These are phyloP conservation scores for Aurifilum marmelostoma DNA, from an alignment of 2,329 filamentous ascomycete species.

Conservation along the genomic window DNA sequence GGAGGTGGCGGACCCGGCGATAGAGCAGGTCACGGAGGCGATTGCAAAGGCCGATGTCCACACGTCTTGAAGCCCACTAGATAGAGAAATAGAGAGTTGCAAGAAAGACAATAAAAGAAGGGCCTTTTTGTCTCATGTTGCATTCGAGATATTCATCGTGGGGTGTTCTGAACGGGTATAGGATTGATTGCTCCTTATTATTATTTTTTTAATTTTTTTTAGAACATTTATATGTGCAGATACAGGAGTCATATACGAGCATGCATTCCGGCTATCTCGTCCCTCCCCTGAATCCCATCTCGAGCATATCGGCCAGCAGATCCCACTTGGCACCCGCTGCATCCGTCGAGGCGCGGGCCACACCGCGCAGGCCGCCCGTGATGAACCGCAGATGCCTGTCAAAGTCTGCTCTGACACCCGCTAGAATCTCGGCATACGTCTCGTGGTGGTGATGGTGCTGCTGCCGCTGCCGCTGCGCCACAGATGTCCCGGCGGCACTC, in stretches of 20 bases:
- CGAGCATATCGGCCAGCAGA: slow-evolving; percentile 77
- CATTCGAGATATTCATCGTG: not conserved
- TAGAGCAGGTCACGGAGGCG: slow-evolving; percentile 34
- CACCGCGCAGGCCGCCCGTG: slow-evolving; percentile 70
- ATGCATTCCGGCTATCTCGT: not conserved
- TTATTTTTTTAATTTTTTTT: too few species aligned
- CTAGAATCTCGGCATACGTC: slow-evolving; percentile 56
- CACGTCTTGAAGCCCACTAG: slow-evolving; percentile 26
- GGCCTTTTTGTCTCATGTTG: not conserved
- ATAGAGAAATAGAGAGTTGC: not conserved
- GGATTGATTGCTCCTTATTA: not conserved
- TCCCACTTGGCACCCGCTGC: slow-evolving; percentile 69
- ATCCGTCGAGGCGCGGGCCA: slow-evolving; percentile 74
- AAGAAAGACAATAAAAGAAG: not conserved
- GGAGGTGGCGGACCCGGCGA: slow-evolving; percentile 33
- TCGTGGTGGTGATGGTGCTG: slow-evolving; percentile 33
- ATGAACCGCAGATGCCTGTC: slow-evolving; percentile 71
- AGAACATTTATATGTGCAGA: too few species aligned
- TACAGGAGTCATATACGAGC: not conserved
- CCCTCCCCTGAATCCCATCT: slow-evolving; percentile 45
- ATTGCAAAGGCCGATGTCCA: slow-evolving; percentile 36
- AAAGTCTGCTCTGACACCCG: slow-evolving; percentile 64
- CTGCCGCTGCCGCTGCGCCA: not conserved
- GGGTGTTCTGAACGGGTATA: not conserved
- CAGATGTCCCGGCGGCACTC: not conserved